phyloP scores from a whole-genome alignment of 768 basidiomycete genomes.

The Dentipellis fragilis region DNA sequence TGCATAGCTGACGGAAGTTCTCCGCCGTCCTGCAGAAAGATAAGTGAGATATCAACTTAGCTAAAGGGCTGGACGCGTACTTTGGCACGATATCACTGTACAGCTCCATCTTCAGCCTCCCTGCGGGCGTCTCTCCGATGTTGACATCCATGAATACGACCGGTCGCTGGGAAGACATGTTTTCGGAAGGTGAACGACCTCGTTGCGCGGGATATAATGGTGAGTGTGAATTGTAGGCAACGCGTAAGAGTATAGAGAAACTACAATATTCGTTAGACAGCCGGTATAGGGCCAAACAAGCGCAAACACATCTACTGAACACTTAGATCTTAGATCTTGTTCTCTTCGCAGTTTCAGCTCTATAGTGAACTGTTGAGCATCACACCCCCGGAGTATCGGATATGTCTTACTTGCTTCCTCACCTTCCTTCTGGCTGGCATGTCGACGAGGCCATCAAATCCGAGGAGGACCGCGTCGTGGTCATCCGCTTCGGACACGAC shows the following conservation, averaged over 20 bases:
- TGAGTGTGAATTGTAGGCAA: neutral
- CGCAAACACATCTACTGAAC: neutral
- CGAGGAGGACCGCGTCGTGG: constrained; percentile 92
- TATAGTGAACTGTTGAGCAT: too few relatives aligned
- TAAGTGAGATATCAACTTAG: neutral
- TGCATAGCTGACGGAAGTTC: constrained; percentile 95
- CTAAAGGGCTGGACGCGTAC: constrained; percentile 32
- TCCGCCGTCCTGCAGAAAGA: constrained; percentile 70
- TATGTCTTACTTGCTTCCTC: constrained; percentile 88
- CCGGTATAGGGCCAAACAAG: neutral
- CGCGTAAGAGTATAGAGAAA: neutral
- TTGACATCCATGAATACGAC: constrained; percentile 96
- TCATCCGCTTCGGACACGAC: constrained; percentile 91
- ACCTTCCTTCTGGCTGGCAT: constrained; percentile 91
- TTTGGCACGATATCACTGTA: constrained; percentile 95
- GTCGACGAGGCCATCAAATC: constrained; percentile 98
- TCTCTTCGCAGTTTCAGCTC: neutral
- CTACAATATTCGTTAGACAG: neutral
- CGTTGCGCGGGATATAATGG: neutral
- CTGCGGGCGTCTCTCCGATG: constrained; percentile 94
- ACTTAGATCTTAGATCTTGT: neutral
- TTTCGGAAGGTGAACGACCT: neutral
- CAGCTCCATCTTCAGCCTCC: constrained; percentile 93
- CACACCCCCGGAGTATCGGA: neutral
- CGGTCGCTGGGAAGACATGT: constrained; percentile 48